These are phyloP conservation scores for Serendipita indica DNA, from an alignment of 768 basidiomycete genomes.

Conservation along the genomic window DNA sequence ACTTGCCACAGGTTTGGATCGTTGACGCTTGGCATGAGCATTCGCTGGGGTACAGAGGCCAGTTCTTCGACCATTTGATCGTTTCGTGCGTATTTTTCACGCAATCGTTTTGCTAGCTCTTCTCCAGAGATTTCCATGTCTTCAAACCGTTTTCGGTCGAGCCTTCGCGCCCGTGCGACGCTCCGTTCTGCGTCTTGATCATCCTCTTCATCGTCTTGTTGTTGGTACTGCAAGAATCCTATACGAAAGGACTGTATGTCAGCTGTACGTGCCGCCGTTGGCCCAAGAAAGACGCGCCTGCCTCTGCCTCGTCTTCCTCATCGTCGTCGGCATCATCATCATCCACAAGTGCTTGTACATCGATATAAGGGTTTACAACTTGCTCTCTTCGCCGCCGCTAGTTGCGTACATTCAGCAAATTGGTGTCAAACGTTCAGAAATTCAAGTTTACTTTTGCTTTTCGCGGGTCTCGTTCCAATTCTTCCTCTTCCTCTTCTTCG, in stretches of 20 bases:
- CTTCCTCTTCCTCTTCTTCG: slow-evolving; percentile 28
- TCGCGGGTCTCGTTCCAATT: slow-evolving; percentile 39
- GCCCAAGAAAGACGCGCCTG: slow-evolving; percentile 19
- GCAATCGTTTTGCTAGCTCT: slow-evolving; percentile 57
- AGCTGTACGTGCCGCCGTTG: background rate
- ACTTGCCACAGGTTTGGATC: slow-evolving; percentile 96
- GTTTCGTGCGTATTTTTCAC: slow-evolving; percentile 69
- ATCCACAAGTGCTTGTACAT: slow-evolving; percentile 91
- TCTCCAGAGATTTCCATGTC: slow-evolving; percentile 61
- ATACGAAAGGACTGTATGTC: slow-evolving; percentile 24
- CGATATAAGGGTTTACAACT: slow-evolving; percentile 69
- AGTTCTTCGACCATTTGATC: slow-evolving; percentile 72
- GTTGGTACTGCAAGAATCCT: slow-evolving; percentile 38
- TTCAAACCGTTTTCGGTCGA: slow-evolving; percentile 38
- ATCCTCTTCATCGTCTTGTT: slow-evolving; percentile 40
- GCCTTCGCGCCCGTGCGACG: slow-evolving; percentile 48
- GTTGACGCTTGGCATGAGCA: slow-evolving; percentile 92
- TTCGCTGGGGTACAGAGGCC: slow-evolving; percentile 81
- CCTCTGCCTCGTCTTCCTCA: slow-evolving; percentile 51
- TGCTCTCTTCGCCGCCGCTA: slow-evolving; percentile 23
- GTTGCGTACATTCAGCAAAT: slow-evolving; percentile 53
- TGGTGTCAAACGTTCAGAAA: slow-evolving; percentile 26
- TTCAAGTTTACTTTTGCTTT: slow-evolving; percentile 9
- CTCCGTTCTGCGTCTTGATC: slow-evolving; percentile 32
- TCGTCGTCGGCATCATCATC: slow-evolving; percentile 95